Evolutionary conservation across 1,139 yeast genomes (phyloP).

Genomic region (Candida dubliniensis): DNA sequence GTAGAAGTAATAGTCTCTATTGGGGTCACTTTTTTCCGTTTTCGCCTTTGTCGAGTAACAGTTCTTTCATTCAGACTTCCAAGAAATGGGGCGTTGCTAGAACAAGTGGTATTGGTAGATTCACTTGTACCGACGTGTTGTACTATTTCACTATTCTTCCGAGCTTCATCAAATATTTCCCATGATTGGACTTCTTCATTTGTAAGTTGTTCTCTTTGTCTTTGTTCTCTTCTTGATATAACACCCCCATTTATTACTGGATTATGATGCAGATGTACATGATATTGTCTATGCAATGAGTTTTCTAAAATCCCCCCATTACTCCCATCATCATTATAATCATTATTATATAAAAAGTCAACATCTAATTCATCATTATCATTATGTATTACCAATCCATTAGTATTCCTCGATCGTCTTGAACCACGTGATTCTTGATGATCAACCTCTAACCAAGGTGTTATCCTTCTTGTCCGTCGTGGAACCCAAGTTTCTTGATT

Average conservation of each 20-base stretch:
- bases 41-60: conserved; percentile 18
- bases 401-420: background rate
- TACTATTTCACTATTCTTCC: conserved; percentile 11
- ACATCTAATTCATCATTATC: conserved; percentile 39
- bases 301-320: background rate
- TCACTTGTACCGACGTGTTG: background rate
- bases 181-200: conserved; percentile 42
- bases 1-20: conserved; percentile 1
- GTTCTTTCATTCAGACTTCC: background rate
- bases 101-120: background rate
- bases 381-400: conserved; percentile 27
- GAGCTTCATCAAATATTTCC: conserved; percentile 39
- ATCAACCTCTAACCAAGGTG: background rate
- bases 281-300: background rate
- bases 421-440: background rate
- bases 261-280: background rate
- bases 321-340: conserved; percentile 8
- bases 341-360: conserved; percentile 27
- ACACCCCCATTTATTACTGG: conserved; percentile 44
- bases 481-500: conserved; percentile 30
- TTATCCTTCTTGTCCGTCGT: background rate
- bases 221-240: conserved; percentile 35
- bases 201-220: conserved; percentile 29
- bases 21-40: conserved; percentile 26
- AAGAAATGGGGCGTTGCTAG: background rate